Conservation (phyloP, 441 rosid species). For the Raphanus hybrid region DNA sequence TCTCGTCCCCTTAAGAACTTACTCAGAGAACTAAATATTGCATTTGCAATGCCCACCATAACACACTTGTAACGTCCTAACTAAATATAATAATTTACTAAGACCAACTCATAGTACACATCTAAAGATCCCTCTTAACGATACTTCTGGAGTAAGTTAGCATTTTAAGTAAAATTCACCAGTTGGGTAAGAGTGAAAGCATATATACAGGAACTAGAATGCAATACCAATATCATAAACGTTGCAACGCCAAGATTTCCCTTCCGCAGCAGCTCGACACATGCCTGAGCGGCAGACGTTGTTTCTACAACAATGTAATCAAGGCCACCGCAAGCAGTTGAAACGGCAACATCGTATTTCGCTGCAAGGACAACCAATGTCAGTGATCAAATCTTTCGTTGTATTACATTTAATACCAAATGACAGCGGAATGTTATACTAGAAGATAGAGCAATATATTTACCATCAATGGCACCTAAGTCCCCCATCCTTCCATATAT, state of each 20-base stretch:
- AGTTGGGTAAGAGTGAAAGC: constrained; percentile 23
- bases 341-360: constrained; percentile 92
- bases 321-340: constrained; percentile 93
- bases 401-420: constrained; percentile 4
- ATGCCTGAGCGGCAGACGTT: constrained; percentile 88
- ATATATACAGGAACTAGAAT: constrained; percentile 6
- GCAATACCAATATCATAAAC: constrained; percentile 92
- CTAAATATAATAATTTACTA: constrained; percentile 1
- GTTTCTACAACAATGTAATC: constrained; percentile 97
- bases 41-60: too few relatives aligned
- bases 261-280: constrained; percentile 86
- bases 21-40: too few relatives aligned
- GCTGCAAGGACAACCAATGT: constrained; percentile 55
- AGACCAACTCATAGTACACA: constrained; percentile 9
- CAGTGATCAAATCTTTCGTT: not conserved
- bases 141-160: constrained; percentile 10
- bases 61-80: constrained; percentile 1
- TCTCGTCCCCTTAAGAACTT: too few relatives aligned
- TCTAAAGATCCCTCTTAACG: not conserved
- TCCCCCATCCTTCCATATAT: constrained; percentile 98
- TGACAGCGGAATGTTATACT: not conserved
- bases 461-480: constrained; percentile 97
- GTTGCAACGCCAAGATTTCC: constrained; percentile 94
- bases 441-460: constrained; percentile 36
- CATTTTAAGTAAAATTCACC: constrained; percentile 4